A percentile compares a stretch with the other conserved stretches of the same genome.
phyloP scores from a whole-genome alignment of 164 flowering plant species.

The Vitis riparia region DNA sequence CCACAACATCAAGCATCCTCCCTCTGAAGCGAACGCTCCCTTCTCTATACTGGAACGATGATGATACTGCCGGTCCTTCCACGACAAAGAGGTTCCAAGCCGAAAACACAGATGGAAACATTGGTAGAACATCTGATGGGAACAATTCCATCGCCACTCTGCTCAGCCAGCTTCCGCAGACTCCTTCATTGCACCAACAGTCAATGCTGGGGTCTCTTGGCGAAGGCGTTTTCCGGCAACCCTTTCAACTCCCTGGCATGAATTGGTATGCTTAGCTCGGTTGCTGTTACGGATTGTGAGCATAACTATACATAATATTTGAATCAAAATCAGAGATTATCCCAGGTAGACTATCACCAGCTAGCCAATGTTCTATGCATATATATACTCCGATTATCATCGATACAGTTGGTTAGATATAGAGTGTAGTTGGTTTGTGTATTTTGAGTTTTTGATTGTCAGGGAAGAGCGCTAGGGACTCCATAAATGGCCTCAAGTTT shows the following conservation, averaged over 20 bases:
- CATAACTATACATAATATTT: too few species aligned
- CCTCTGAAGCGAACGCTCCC: conserved; percentile 28
- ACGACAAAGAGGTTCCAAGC: conserved; percentile 25
- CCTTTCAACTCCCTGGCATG: conserved; percentile 54
- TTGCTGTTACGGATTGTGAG: too few species aligned
- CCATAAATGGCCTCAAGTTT: neutral
- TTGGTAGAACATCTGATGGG: conserved; percentile 5
- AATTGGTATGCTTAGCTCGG: conserved; percentile 56
- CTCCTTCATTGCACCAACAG: conserved; percentile 28
- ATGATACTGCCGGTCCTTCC: conserved; percentile 1
- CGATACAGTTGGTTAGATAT: neutral
- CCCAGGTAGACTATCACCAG: too few species aligned
- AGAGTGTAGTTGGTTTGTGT: neutral
- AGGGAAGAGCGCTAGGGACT: neutral
- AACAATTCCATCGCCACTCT: conserved; percentile 30
- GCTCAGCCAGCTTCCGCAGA: conserved; percentile 45
- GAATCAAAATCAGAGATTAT: too few species aligned
- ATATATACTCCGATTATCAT: too few species aligned
- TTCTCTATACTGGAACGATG: conserved; percentile 30
- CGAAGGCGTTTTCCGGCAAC: conserved; percentile 51
- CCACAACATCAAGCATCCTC: neutral
- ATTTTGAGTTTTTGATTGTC: conserved; percentile 7
- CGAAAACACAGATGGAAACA: conserved; percentile 12
- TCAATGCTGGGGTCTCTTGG: conserved; percentile 44
- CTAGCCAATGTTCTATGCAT: too few species aligned